Base-by-base conservation (phyloP, 768 basidiomycete species). In the Auriscalpium orientale region DNA sequence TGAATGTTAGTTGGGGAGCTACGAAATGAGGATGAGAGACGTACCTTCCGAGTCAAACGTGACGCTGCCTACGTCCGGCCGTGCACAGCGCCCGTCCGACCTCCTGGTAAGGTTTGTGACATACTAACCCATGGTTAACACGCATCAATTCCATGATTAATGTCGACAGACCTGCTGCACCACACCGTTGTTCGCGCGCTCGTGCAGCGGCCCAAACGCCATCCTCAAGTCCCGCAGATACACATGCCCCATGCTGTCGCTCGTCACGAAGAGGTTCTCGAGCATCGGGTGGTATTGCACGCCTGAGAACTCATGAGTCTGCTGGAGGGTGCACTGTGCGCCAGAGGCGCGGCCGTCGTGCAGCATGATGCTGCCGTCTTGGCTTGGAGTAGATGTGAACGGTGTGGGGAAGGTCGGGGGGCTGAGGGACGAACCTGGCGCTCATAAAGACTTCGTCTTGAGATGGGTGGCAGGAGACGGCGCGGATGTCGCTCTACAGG, bases 171-270 rank as follows among this genome's bases (percentile, higher is more conserved):
- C 84, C 53, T 58, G 74, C 55, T 77, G 78, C 8, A 88, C 80
- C 1, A 85, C 71, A 0, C 87, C 86, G 12, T 78, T 67, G 16
- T 73, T 67, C 2, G 76, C 73, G 37, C 81, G 68, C 11, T 66
- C 67, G 16, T 67, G 67, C 18, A 67, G 61, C 46, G 82, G 74
- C 18, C 84, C 84, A 67, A 89, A 91, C 0, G 85, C 79, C 85
- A 89, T 89, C 12, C 89, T 75, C 15, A 72, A 70, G 67, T 91
- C 89, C 15, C 86, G 80, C 55, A 91, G 78, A 60, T 77, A 81
- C 3, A 89, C 82, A 21, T 70, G 68, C 4, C 89, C 87, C 15
- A 64, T 68, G 11, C 65, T 71, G 58, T 89, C 85, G 55, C 83
- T 80, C 3, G 84, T 86, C 6, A 77, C 78, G 59, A 91, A 90